These are phyloP conservation scores for Annulohypoxylon bovei DNA, from an alignment of 495 filamentous ascomycete genomes.

Conservation along the genomic window DNA sequence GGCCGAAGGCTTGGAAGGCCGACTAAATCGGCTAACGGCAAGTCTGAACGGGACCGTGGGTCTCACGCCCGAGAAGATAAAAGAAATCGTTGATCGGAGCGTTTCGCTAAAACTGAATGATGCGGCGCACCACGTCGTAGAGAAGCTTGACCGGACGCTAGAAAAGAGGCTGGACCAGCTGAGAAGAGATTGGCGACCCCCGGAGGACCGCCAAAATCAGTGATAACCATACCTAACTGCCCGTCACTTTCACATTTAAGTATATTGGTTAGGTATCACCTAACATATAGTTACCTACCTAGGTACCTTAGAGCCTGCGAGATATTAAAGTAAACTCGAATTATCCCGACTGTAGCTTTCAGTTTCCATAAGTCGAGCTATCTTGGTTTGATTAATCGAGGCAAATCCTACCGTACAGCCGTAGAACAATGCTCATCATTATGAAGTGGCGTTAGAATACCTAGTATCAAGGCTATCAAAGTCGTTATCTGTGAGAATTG, in stretches of 20 bases:
- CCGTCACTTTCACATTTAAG: no score
- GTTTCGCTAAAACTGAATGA: slow-evolving; percentile 1
- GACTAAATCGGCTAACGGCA: not conserved
- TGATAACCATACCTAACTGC: not conserved
- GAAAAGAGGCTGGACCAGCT: not conserved
- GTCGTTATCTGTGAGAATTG: not conserved
- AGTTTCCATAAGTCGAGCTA: no score
- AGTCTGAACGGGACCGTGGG: not conserved
- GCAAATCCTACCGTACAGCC: no score
- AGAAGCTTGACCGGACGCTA: not conserved
- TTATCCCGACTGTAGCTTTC: no score
- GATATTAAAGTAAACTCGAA: not conserved
- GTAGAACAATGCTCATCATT: no score
- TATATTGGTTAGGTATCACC: no score
- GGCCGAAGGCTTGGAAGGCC: not conserved
- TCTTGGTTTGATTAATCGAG: no score
- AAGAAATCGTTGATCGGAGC: not conserved
- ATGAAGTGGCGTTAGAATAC: no score
- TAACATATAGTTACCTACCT: not conserved
- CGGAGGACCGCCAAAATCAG: not conserved
- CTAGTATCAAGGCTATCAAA: no score
- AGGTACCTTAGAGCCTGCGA: not conserved
- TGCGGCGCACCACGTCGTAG: not conserved
- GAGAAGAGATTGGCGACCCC: not conserved
- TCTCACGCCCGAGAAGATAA: slow-evolving; percentile 3